Evolutionary conservation across 1,284 basidiomycete genomes (phyloP).

Genomic region (Malassezia globosa): DNA sequence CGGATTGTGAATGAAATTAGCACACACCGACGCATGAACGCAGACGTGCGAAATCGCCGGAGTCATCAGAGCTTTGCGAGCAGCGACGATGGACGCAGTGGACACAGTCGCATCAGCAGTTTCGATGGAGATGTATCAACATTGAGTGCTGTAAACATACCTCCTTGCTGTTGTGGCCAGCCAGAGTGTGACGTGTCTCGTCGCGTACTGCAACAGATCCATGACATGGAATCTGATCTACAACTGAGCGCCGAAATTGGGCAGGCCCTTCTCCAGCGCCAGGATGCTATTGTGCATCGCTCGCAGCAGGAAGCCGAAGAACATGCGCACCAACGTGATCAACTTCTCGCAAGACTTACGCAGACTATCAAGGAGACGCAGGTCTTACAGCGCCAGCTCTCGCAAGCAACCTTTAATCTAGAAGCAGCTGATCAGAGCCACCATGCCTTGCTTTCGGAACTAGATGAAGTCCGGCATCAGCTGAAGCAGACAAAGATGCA

Average conservation of each 20-base stretch:
- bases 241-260: conserved; percentile 61
- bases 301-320: conserved; percentile 42
- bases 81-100: conserved; percentile 11
- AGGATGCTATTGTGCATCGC: conserved; percentile 69
- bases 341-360: conserved; percentile 31
- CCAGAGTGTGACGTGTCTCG: conserved; percentile 30
- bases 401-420: conserved; percentile 67
- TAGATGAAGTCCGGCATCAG: conserved; percentile 63
- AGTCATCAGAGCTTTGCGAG: conserved; percentile 10
- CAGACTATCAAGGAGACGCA: conserved; percentile 30
- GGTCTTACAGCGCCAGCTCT: conserved; percentile 56
- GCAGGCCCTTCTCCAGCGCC: conserved; percentile 70
- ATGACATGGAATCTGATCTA: conserved; percentile 41
- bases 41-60: background rate
- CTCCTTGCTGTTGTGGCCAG: conserved; percentile 33
- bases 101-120: background rate
- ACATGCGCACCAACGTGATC: conserved; percentile 33
- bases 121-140: background rate
- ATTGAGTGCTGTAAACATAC: background rate
- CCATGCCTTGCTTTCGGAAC: conserved; percentile 61
- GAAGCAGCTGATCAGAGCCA: conserved; percentile 71
- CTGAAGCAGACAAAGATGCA: conserved; percentile 48
- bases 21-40: conserved; percentile 5
- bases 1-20: conserved; percentile 17
- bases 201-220: conserved; percentile 35